Evolutionary conservation across 2,329 filamentous ascomycete species (phyloP).

Genomic region (Beauveria rudraprayagi): DNA sequence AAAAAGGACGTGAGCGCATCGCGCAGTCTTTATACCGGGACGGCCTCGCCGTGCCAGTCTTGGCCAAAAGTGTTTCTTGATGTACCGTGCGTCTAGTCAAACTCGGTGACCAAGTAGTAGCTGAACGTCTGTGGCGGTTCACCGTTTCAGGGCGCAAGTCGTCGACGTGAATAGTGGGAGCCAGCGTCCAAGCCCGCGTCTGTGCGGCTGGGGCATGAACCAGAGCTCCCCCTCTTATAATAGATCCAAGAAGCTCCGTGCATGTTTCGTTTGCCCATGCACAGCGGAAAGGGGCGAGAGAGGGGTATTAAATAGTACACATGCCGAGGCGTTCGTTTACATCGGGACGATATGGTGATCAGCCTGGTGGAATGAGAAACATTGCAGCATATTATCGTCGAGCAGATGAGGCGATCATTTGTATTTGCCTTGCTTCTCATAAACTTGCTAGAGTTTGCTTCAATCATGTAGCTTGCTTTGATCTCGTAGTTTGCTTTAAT

Average conservation of each 20-base stretch:
- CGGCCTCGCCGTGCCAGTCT: background rate
- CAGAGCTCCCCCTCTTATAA: background rate
- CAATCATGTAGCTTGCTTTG: no score
- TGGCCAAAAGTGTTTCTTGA: background rate
- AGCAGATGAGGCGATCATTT: no score
- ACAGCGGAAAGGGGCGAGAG: background rate
- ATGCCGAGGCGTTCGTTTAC: background rate
- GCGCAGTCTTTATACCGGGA: background rate
- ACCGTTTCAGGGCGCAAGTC: background rate
- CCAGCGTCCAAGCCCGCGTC: constrained; percentile 2
- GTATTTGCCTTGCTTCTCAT: no score
- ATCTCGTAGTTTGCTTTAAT: no score
- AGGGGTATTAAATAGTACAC: background rate
- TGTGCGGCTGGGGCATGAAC: background rate
- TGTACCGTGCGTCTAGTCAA: background rate
- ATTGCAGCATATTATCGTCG: no score
- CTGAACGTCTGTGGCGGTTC: background rate
- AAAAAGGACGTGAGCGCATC: background rate
- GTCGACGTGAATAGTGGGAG: background rate
- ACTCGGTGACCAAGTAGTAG: background rate
- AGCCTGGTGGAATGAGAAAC: no score
- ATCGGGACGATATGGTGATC: background rate
- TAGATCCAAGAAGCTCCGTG: background rate
- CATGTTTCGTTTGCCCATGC: background rate
- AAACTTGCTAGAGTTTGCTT: no score